Percentiles rank a stretch among this genome's conserved stretches.
These are phyloP conservation scores for Neurospora sp. DNA, from an alignment of 2,329 filamentous ascomycete species.

Conservation along the genomic window DNA sequence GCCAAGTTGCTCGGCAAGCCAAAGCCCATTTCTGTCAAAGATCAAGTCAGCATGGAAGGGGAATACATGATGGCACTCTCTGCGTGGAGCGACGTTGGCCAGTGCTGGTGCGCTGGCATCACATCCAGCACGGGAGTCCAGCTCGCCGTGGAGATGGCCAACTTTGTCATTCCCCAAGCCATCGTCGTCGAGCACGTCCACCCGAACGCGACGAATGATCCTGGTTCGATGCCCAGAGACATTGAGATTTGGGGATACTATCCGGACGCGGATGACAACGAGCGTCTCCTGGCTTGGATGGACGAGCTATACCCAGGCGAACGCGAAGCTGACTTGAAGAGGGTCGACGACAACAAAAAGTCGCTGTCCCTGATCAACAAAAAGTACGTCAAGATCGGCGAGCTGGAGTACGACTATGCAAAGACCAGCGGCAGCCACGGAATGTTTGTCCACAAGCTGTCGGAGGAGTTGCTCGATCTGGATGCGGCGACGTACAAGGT, in stretches of 20 bases:
- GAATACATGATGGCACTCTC: constrained; percentile 40
- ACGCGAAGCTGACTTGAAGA: constrained; percentile 11
- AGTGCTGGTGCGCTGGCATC: constrained; percentile 73
- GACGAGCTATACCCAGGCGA: constrained; percentile 29
- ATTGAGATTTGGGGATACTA: constrained; percentile 63
- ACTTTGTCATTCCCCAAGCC: constrained; percentile 54
- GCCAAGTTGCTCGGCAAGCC: not conserved
- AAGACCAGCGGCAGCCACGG: constrained; percentile 27
- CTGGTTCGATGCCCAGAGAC: constrained; percentile 51
- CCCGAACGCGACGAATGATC: constrained; percentile 49
- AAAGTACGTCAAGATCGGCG: constrained; percentile 47
- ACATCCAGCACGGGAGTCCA: constrained; percentile 42
- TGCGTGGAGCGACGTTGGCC: constrained; percentile 67
- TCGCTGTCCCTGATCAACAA: constrained; percentile 22
- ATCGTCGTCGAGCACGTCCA: constrained; percentile 66
- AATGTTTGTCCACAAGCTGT: constrained; percentile 44
- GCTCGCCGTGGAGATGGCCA: constrained; percentile 53
- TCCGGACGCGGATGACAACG: constrained; percentile 32
- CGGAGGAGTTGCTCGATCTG: constrained; percentile 34
- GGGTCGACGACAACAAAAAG: constrained; percentile 13
- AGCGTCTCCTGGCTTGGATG: constrained; percentile 34
- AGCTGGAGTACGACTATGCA: constrained; percentile 41
- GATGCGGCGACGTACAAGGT: constrained; percentile 40
- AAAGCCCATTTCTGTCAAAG: not conserved
- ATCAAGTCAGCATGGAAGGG: not conserved